These are phyloP conservation scores for Fusarium buharicum DNA, from an alignment of 2,329 filamentous ascomycete genomes.

Conservation along the genomic window DNA sequence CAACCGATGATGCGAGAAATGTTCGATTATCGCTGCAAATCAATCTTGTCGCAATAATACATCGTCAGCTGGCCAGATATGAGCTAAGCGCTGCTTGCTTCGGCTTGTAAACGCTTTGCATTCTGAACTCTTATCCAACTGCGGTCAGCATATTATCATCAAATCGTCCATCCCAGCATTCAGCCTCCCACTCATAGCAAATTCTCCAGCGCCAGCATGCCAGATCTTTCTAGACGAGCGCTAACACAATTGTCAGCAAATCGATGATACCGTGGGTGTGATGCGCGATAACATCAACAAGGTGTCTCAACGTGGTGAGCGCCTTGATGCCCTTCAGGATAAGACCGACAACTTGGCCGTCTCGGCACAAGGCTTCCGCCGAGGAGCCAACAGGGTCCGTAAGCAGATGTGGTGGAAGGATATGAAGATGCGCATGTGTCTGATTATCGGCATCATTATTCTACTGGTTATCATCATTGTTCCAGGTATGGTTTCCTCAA, in stretches of 20 bases:
- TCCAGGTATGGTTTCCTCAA: constrained; percentile 72
- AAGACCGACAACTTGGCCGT: constrained; percentile 95
- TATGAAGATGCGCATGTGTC: constrained; percentile 99
- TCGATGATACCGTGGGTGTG: constrained; percentile 92
- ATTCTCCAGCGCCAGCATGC: background rate
- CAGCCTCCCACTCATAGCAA: constrained; percentile 3
- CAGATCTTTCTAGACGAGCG: background rate
- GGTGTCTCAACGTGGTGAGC: constrained; percentile 90
- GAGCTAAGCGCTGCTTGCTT: constrained; percentile 1
- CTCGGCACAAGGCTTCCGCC: constrained; percentile 94
- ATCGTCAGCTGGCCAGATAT: background rate
- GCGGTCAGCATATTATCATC: background rate
- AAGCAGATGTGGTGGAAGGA: constrained; percentile 99
- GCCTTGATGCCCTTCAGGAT: constrained; percentile 87
- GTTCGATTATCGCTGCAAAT: background rate
- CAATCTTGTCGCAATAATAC: background rate
- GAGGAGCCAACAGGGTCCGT: constrained; percentile 94
- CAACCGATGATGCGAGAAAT: background rate
- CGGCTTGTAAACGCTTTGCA: background rate
- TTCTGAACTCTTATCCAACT: background rate
- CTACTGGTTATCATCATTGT: constrained; percentile 94
- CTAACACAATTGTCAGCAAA: constrained; percentile 74
- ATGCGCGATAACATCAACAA: constrained; percentile 99
- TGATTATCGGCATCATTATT: constrained; percentile 90
- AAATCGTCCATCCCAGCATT: background rate